A percentile compares a stretch with the other conserved stretches of the same genome.
These are phyloP conservation scores for Pyrenula aspistea DNA, from an alignment of 495 filamentous ascomycete genomes.

Conservation along the genomic window DNA sequence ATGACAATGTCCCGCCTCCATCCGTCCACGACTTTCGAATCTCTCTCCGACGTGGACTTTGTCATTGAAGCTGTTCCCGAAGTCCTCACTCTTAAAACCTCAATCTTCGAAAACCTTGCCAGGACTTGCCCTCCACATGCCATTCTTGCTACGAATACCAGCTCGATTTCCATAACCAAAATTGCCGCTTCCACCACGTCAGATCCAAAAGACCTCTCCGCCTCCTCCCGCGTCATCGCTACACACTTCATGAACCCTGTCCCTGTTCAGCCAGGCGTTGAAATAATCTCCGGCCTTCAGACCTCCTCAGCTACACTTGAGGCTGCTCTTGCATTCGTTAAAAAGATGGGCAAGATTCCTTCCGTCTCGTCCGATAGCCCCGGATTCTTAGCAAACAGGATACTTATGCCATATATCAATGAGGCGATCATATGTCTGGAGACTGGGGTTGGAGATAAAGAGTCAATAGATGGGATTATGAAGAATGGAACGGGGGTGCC, in stretches of 20 bases:
- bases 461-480: slow-evolving; percentile 96
- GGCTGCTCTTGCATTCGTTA: slow-evolving; percentile 75
- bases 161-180: slow-evolving; percentile 91
- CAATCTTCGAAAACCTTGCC: slow-evolving; percentile 78
- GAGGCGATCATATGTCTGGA: slow-evolving; percentile 96
- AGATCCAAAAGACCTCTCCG: slow-evolving; percentile 66
- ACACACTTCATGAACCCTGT: slow-evolving; percentile 99
- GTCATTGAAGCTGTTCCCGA: slow-evolving; percentile 97
- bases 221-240: slow-evolving; percentile 77
- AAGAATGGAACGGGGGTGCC: slow-evolving; percentile 98
- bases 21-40: slow-evolving; percentile 61
- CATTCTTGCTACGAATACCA: slow-evolving; percentile 94
- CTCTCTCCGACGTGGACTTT: slow-evolving; percentile 81
- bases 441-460: slow-evolving; percentile 73
- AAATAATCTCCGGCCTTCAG: slow-evolving; percentile 91
- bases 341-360: slow-evolving; percentile 85
- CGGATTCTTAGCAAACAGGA: slow-evolving; percentile 91
- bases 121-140: slow-evolving; percentile 75
- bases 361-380: slow-evolving; percentile 80
- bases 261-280: slow-evolving; percentile 91
- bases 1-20: slow-evolving; percentile 52
- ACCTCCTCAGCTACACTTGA: slow-evolving; percentile 72
- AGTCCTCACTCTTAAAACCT: slow-evolving; percentile 73
- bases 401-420: slow-evolving; percentile 99
- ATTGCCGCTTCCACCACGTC: slow-evolving; percentile 76